These are phyloP conservation scores for Phytophthora pistaciae DNA, from an alignment of 352 stramenopile species.

Conservation along the genomic window DNA sequence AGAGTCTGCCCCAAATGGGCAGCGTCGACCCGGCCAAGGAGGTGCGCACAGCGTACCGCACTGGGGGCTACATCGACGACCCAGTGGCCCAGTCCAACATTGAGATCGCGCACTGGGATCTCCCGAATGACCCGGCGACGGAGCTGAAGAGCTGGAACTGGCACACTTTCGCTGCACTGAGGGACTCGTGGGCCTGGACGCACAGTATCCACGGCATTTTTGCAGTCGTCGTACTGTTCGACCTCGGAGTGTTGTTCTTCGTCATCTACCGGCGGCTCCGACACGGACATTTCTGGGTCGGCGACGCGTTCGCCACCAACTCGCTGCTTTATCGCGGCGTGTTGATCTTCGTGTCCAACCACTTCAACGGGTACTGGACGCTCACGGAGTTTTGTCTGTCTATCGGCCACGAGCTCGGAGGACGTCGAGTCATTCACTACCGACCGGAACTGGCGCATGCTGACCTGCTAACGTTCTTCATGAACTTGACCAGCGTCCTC, in stretches of 20 bases:
- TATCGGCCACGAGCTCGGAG: conserved; percentile 13
- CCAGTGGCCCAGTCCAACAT: conserved; percentile 51
- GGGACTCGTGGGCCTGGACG: conserved; percentile 58
- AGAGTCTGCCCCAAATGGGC: conserved; percentile 7
- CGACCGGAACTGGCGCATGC: conserved; percentile 26
- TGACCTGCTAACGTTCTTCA: conserved; percentile 44
- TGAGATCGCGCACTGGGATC: conserved; percentile 35
- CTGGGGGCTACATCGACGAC: conserved; percentile 43
- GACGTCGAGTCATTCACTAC: conserved; percentile 19
- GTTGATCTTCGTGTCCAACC: conserved; percentile 41
- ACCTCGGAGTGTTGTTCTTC: conserved; percentile 42
- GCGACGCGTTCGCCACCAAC: conserved; percentile 47
- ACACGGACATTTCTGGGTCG: conserved; percentile 48
- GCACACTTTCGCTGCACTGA: conserved; percentile 23
- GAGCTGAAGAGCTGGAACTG: conserved; percentile 36
- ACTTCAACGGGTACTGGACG: conserved; percentile 54
- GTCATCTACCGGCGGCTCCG: conserved; percentile 38
- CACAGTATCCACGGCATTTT: conserved; percentile 51
- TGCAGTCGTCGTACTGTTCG: conserved; percentile 40
- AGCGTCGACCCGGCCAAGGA: conserved; percentile 23
- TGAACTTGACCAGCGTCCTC: conserved; percentile 31
- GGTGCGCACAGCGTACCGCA: conserved; percentile 35
- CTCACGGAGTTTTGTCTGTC: conserved; percentile 46
- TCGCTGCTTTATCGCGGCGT: conserved; percentile 34
- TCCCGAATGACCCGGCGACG: conserved; percentile 24